Percentiles rank a stretch among this genome's conserved stretches.
These are phyloP conservation scores for Ophiostoma himal-ulmi DNA, from an alignment of 2,329 filamentous ascomycete genomes.

Conservation along the genomic window DNA sequence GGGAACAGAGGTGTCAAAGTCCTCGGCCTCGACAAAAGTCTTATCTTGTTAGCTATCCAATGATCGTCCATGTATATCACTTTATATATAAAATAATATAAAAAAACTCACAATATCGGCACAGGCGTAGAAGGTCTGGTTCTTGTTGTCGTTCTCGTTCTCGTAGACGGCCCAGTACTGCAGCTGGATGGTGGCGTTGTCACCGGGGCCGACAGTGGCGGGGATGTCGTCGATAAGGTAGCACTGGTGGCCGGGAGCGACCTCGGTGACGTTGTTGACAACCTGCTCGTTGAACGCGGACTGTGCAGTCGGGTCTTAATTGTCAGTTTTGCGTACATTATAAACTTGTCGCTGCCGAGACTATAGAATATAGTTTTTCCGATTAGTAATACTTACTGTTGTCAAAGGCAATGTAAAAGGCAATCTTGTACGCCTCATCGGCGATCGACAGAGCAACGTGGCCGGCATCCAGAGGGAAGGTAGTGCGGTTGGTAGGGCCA, in stretches of 20 bases:
- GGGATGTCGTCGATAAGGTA: conserved; percentile 33
- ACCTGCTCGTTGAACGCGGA: conserved; percentile 33
- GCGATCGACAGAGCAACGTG: conserved; percentile 25
- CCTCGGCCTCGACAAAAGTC: conserved; percentile 23
- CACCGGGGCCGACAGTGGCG: conserved; percentile 29
- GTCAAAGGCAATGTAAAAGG: conserved; percentile 29
- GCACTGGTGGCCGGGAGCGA: conserved; percentile 37
- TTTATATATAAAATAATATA: too few relatives aligned
- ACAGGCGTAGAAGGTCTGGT: conserved; percentile 37
- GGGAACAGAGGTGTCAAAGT: conserved; percentile 32
- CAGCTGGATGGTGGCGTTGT: conserved; percentile 36
- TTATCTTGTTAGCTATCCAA: not conserved
- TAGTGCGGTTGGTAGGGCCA: conserved; percentile 42
- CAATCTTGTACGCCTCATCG: conserved; percentile 26
- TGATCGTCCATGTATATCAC: not conserved
- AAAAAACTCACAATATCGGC: conserved; percentile 31
- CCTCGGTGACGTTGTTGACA: conserved; percentile 30
- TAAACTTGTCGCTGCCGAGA: not conserved
- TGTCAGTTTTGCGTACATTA: not conserved
- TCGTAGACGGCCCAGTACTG: conserved; percentile 34
- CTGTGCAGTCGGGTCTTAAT: conserved; percentile 31
- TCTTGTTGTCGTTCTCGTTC: conserved; percentile 28
- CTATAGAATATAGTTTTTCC: not conserved
- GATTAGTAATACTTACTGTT: conserved; percentile 33
- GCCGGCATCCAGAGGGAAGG: conserved; percentile 44